phyloP scores from a whole-genome alignment of 306 rosid genomes.

The Cyclanthera cordifolia region DNA sequence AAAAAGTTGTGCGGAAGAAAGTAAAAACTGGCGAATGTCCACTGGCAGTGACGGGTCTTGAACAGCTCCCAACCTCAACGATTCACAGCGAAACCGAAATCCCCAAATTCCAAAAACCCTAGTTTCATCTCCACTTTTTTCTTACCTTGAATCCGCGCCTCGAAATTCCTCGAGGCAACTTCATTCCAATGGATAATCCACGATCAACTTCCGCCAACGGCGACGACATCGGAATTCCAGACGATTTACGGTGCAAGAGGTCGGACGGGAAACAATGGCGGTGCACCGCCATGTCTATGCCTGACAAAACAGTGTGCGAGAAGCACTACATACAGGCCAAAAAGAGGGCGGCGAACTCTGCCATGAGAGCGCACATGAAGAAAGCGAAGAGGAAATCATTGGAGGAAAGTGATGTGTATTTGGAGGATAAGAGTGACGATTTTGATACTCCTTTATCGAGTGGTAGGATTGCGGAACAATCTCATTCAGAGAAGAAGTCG shows the following conservation, averaged over 20 bases:
- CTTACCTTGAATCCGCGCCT: neutral
- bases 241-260: conserved; percentile 92
- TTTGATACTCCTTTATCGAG: conserved; percentile 37
- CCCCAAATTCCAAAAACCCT: conserved; percentile 9
- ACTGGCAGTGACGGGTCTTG: conserved; percentile 5
- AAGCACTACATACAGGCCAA: conserved; percentile 96
- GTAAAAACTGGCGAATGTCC: conserved; percentile 1
- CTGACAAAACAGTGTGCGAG: conserved; percentile 95
- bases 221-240: conserved; percentile 79
- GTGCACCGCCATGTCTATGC: conserved; percentile 97
- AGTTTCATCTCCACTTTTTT: neutral
- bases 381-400: conserved; percentile 70
- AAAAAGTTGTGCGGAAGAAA: neutral
- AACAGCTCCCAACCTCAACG: neutral
- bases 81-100: neutral
- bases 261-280: conserved; percentile 98
- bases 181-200: conserved; percentile 38
- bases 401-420: conserved; percentile 44
- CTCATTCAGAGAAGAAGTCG: conserved; percentile 36
- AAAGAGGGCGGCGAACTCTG: conserved; percentile 96
- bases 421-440: conserved; percentile 76
- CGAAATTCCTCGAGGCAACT: neutral
- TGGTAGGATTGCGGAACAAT: conserved; percentile 24
- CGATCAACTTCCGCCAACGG: conserved; percentile 39
- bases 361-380: conserved; percentile 85